Evolutionary conservation across 495 filamentous ascomycete genomes (phyloP), one percentile per base, ranked within the genome.

Genomic region (Penicillium waksmanii): DNA sequence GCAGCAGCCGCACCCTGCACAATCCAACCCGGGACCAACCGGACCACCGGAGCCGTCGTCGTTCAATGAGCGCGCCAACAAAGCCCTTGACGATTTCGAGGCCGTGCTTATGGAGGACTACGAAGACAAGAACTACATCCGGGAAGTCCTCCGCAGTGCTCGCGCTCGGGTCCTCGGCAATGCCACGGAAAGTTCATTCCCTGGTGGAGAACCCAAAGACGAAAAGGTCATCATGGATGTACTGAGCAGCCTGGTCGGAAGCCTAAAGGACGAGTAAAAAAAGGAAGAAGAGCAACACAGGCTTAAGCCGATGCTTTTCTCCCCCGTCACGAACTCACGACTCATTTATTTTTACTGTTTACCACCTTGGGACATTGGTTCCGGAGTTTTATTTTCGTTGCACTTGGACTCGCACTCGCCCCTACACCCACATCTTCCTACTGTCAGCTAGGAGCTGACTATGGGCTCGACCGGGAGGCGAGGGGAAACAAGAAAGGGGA

Each of bases 41-140:
- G 67, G 85, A 76, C 66, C 82, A 66, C 55, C 79, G 75, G 72
- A 84, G 25, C 55, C 59, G 42, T 67, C 71, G 7, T 77, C 74
- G 51, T 81, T 80, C 72, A 73, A 68, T 62, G 79, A 83, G 17
- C 69, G 77, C 44, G 77, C 78, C 11, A 76, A 77, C 65, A 79
- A 80, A 64, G 76, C 77, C n/a, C 78, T 80, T 51, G 77, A 80
- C 57, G 76, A 79, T 60, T 80, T 80, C 46, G 77, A 80, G 51
- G 70, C 73, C 36, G 75, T 80, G 19, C 69, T 80, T 13, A 75
- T 79, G 73, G 76, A 80, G 48, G 77, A 80, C 53, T 80, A 79
- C 55, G 76, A 79, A 48, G 77, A 80, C 56, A 80, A 79, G 66
- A 77, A 80, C 64, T 80, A 80, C 62, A 80, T 80, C 62, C 74